phyloP scores from a whole-genome alignment of 768 basidiomycete species.

The Lactarius akahatsu region DNA sequence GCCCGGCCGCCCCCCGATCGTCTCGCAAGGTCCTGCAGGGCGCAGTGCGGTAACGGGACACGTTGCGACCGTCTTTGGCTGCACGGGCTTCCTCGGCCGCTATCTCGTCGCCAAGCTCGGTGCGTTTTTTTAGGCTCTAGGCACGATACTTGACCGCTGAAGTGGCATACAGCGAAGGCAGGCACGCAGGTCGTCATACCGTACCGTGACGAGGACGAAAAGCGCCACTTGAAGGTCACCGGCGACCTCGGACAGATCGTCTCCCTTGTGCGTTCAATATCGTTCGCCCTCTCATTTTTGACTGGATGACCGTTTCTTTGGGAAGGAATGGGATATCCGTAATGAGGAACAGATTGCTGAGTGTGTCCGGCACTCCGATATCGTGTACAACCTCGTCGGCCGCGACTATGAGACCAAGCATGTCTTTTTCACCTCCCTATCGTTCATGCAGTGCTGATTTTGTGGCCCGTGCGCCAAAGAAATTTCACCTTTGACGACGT shows the following conservation, averaged over 20 bases:
- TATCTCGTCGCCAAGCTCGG: conserved; percentile 94
- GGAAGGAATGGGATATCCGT: conserved; percentile 93
- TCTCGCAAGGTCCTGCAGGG: conserved; percentile 76
- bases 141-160: neutral
- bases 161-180: conserved; percentile 59
- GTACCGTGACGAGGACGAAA: conserved; percentile 93
- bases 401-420: conserved; percentile 96
- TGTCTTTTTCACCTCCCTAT: conserved; percentile 29
- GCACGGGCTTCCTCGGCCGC: conserved; percentile 91
- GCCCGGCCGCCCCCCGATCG: conserved; percentile 59
- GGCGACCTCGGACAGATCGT: conserved; percentile 97
- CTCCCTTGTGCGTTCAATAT: conserved; percentile 61
- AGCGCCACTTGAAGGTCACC: conserved; percentile 85
- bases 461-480: conserved; percentile 43
- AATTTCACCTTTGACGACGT: conserved; percentile 85
- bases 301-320: neutral
- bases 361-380: conserved; percentile 91
- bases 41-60: conserved; percentile 89
- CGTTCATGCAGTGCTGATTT: neutral
- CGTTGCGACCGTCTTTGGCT: conserved; percentile 94
- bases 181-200: conserved; percentile 94
- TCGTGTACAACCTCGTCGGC: conserved; percentile 94
- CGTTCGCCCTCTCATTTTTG: conserved; percentile 25
- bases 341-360: conserved; percentile 90
- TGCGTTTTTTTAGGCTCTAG: conserved; percentile 39